Percentiles rank a stretch among this genome's conserved stretches.
phyloP scores from a whole-genome alignment of 306 rosid genomes.

The Vachellia pachyceras region DNA sequence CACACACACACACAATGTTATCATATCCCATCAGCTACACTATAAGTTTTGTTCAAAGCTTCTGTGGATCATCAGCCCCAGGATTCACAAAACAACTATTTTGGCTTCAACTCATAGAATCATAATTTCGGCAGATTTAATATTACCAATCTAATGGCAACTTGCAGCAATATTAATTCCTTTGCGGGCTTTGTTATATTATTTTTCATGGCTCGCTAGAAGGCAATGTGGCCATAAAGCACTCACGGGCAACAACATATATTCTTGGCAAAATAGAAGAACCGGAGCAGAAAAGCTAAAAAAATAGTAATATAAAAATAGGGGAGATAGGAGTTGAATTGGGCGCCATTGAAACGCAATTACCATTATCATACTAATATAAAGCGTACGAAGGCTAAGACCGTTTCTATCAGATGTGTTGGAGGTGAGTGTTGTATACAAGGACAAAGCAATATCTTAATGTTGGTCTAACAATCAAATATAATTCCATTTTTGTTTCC shows the following conservation, averaged over 20 bases:
- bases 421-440: background rate
- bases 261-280: background rate
- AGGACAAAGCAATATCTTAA: background rate
- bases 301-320: background rate
- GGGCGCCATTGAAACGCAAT: constrained; percentile 36
- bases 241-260: constrained; percentile 15
- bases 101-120: constrained; percentile 4
- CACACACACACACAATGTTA: background rate
- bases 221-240: constrained; percentile 3
- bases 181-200: background rate
- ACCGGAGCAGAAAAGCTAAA: background rate
- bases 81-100: background rate
- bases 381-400: background rate
- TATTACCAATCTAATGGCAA: background rate
- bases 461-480: background rate
- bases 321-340: background rate
- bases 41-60: no score
- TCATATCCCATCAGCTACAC: background rate
- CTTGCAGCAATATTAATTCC: background rate
- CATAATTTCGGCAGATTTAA: background rate
- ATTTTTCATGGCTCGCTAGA: background rate
- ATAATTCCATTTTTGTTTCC: constrained; percentile 21
- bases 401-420: constrained; percentile 14
- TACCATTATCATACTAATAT: background rate
- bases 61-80: background rate